Base-by-base conservation (phyloP, 306 rosid species). In the Quercus suber region DNA sequence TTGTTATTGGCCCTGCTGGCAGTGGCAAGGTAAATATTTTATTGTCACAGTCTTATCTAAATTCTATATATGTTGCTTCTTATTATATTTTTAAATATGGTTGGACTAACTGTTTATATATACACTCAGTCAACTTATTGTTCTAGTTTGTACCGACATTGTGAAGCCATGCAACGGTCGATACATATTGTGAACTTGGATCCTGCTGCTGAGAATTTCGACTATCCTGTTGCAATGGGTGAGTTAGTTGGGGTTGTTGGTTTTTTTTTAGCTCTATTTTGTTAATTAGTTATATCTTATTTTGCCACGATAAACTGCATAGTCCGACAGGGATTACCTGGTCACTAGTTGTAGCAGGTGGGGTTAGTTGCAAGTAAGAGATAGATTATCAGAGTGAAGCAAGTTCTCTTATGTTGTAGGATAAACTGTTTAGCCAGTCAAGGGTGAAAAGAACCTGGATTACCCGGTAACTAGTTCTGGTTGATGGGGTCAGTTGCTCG, bases 141-240 rank as follows among this genome's bases (percentile, higher is more conserved):
- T 82, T 92, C 98, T 9, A 91, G 89, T 82, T 90, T 92, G 89
- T 84, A 85, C 70, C 80, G 82, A 85, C 90, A 91, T 78, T 90
- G 97, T 69, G 76, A 81, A 67, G 76, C 91, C 51, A 75, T 82
- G 18, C 79, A 83, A 10, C 85, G 96, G 69, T 81, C 87, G 11
- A 78, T 91, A 23, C 86, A 90, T 78, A 77, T 95, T 57, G 89
- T 89, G 78, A 95, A 95, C 78, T 88, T 95, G 60, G 99, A 95
- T 78, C 98, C 99, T 76, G 99, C 99, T 78, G 99, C 99, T 3
- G 99, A 95, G 78, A 87, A 86, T 83, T 95, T 95, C 76, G 97
- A 95, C 85, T 95, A 92, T 84, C 99, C 99, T 33, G 95, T 95
- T 70, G 98, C 92, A 1, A 84, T 91, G 87, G 99, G 98, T 95